Evolutionary conservation across 257 asterid genomes (phyloP).

Genomic region (Lantana camara): DNA sequence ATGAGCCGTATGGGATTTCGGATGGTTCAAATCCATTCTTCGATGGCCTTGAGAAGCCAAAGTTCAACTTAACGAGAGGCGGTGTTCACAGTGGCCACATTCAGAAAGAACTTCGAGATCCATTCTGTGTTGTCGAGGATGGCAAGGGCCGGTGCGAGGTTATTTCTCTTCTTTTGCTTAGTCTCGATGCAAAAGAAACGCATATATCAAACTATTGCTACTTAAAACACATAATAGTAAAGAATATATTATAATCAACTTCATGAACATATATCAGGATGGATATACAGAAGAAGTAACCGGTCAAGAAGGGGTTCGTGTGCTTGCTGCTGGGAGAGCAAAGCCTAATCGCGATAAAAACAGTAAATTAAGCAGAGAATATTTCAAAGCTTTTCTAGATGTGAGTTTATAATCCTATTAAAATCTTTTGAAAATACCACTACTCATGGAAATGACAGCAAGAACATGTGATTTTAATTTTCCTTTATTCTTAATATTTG

Average conservation of each 20-base stretch:
- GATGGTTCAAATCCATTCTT: conserved; percentile 83
- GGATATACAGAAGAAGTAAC: conserved; percentile 56
- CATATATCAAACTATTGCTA: too few species aligned
- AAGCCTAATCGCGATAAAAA: conserved; percentile 54
- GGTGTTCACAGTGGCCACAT: conserved; percentile 90
- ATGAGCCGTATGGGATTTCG: conserved; percentile 59
- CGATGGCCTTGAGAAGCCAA: conserved; percentile 51
- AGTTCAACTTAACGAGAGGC: conserved; percentile 47
- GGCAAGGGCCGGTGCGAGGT: conserved; percentile 57
- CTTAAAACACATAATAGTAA: too few species aligned
- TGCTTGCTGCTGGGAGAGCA: conserved; percentile 82
- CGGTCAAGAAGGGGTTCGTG: conserved; percentile 54
- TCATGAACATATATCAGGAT: conserved; percentile 52
- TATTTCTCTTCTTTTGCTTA: conserved; percentile 4
- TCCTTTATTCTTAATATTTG: neutral
- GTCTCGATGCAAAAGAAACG: too few species aligned
- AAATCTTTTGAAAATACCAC: too few species aligned
- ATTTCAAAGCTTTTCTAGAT: conserved; percentile 61
- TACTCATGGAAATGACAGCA: too few species aligned
- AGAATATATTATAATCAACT: neutral
- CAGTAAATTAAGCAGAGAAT: conserved; percentile 56
- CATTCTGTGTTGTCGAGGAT: conserved; percentile 63
- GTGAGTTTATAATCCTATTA: conserved; percentile 41
- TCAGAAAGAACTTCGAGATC: conserved; percentile 69
- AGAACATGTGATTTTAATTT: neutral